phyloP scores from a whole-genome alignment of 306 rosid genomes.

The Dalbergia cochinchinensis region DNA sequence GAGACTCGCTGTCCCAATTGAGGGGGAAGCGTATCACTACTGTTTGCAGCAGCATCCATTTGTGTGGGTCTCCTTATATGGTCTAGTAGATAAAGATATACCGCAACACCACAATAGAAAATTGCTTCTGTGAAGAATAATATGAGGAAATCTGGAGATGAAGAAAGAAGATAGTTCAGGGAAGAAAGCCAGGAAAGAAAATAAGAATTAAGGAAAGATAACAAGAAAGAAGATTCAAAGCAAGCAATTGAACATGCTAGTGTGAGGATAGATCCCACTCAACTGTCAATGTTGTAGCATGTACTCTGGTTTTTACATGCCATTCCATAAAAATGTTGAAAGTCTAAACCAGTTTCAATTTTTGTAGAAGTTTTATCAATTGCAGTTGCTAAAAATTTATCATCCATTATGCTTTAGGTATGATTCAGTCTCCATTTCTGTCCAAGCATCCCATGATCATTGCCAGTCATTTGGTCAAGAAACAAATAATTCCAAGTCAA shows the following conservation, averaged over 20 bases:
- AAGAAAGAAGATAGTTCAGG: constrained; percentile 41
- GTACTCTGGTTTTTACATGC: constrained; percentile 4
- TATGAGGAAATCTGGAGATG: constrained; percentile 91
- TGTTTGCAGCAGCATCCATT: constrained; percentile 49
- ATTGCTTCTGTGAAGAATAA: constrained; percentile 97
- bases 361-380: constrained; percentile 19
- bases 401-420: constrained; percentile 27
- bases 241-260: constrained; percentile 28
- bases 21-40: constrained; percentile 49
- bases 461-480: constrained; percentile 1
- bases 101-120: constrained; percentile 90
- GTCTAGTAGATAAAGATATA: constrained; percentile 78
- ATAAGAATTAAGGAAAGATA: not conserved
- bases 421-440: constrained; percentile 31
- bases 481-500: constrained; percentile 30
- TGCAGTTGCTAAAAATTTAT: constrained; percentile 15
- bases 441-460: constrained; percentile 38
- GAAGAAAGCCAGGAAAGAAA: constrained; percentile 34
- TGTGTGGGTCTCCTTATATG: constrained; percentile 64
- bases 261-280: constrained; percentile 20
- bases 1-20: constrained; percentile 81
- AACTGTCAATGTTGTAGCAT: constrained; percentile 17
- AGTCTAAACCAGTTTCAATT: constrained; percentile 23
- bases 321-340: constrained; percentile 28
- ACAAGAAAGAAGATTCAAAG: constrained; percentile 9